Base-by-base conservation (phyloP, 2,329 filamentous ascomycete genomes). In the Chrysosphaeria jannelii region DNA sequence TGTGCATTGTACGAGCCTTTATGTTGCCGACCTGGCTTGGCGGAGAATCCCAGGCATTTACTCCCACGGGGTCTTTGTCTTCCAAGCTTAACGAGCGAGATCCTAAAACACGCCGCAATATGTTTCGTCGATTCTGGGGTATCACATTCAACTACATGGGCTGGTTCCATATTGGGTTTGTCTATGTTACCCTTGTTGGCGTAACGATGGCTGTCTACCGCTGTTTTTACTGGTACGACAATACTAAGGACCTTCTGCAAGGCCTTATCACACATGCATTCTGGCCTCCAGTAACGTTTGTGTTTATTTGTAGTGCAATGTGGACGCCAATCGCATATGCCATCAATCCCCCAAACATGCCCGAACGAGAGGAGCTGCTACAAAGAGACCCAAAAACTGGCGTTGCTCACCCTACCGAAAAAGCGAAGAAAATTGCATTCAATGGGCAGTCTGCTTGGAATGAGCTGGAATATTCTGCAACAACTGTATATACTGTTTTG, bases 251-350 rank as follows among this genome's bases (percentile, higher is more conserved):
- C 1, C 15, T 49, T n/a, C 41, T 61, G 10, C 34, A 53, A 22
- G 50, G 48, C 31, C 42, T 67, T 4, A 35, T 66, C 19, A 62
- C 57, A 0, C 57, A 64, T 35, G 57, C 56, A 8, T 57, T 55
- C 40, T 66, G 60, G 60, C 58, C 58, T 5, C 60, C 60, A 0
- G 33, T 63, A 20, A 53, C 56, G 1, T 63, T 58, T 40, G 33
- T 61, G 20, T 53, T 56, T 34, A 47, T 55, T 22, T 51, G 49
- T 42, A 50, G 44, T 23, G 53, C 53, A 1, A 41, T 58, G 13
- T 62, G 56, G 54, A 57, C 50, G 0, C 62, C 62, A 0, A 46
- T 68, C 21, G 45, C 46, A 2, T 68, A 68, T 34, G 56, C 58
- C 13, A 53, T 66, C 25, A 53, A 54, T 30, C 62, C 62, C 1